phyloP scores from a whole-genome alignment of 495 filamentous ascomycete species.

The Talaromyces stipitatus region DNA sequence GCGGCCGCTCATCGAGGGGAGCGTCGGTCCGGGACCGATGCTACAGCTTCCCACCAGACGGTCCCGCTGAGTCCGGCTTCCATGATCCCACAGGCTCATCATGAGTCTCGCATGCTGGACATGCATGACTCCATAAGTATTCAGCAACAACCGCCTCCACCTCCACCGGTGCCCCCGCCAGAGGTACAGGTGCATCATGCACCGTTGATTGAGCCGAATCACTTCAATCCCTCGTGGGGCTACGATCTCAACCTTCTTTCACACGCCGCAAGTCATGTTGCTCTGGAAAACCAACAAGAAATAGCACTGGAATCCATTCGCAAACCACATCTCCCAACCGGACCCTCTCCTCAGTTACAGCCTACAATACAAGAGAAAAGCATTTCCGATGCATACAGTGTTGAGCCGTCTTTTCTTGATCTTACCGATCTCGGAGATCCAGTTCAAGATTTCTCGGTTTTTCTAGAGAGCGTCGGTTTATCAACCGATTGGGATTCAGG shows the following conservation, averaged over 20 bases:
- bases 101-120: slow-evolving; percentile 42
- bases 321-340: slow-evolving; percentile 25
- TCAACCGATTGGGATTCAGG: slow-evolving; percentile 45
- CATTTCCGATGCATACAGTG: slow-evolving; percentile 38
- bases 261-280: slow-evolving; percentile 43
- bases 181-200: slow-evolving; percentile 1
- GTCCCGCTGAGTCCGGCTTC: slow-evolving; percentile 28
- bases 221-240: slow-evolving; percentile 44
- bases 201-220: slow-evolving; percentile 36
- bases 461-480: slow-evolving; percentile 42
- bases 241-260: slow-evolving; percentile 43
- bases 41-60: slow-evolving; percentile 17
- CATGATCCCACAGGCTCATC: slow-evolving; percentile 28
- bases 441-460: slow-evolving; percentile 43
- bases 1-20: slow-evolving; percentile 33
- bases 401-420: slow-evolving; percentile 40
- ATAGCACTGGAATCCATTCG: slow-evolving; percentile 31
- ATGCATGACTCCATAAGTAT: slow-evolving; percentile 34
- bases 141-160: slow-evolving; percentile 27
- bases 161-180: slow-evolving; percentile 17
- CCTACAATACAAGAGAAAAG: slow-evolving; percentile 28
- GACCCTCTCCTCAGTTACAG: slow-evolving; percentile 25
- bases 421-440: slow-evolving; percentile 40
- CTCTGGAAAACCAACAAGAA: slow-evolving; percentile 40
- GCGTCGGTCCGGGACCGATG: slow-evolving; percentile 21